Percentiles rank a stretch among this genome's conserved stretches.
Evolutionary conservation across 495 filamentous ascomycete species (phyloP).

Genomic region (Penicillium samsonianum): DNA sequence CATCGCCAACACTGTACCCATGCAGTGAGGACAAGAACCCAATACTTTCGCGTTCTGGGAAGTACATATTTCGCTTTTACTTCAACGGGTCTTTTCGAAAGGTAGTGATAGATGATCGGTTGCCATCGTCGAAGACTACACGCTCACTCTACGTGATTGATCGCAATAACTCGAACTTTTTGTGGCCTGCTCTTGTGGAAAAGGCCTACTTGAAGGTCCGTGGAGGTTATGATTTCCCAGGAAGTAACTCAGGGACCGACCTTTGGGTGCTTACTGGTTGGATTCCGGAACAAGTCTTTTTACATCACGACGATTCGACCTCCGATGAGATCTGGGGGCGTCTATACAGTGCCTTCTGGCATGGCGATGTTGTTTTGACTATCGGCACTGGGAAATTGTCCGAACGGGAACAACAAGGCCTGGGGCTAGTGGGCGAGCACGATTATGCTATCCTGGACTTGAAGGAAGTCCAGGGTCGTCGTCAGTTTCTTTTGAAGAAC

Average conservation of each 20-base stretch:
- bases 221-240: slow-evolving; percentile 96
- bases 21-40: slow-evolving; percentile 59
- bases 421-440: slow-evolving; percentile 86
- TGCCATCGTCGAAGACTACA: slow-evolving; percentile 73
- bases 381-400: slow-evolving; percentile 84
- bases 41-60: slow-evolving; percentile 69
- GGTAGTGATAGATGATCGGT: slow-evolving; percentile 87
- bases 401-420: slow-evolving; percentile 66
- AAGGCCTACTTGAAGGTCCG: slow-evolving; percentile 98
- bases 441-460: slow-evolving; percentile 91
- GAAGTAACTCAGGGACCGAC: slow-evolving; percentile 97
- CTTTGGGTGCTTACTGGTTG: slow-evolving; percentile 88
- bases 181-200: slow-evolving; percentile 94
- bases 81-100: slow-evolving; percentile 93
- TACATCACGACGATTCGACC: slow-evolving; percentile 81
- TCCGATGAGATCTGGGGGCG: slow-evolving; percentile 73
- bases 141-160: slow-evolving; percentile 86
- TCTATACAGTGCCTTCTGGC: slow-evolving; percentile 70
- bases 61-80: slow-evolving; percentile 87
- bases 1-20: slow-evolving; percentile 72
- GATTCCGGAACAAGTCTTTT: slow-evolving; percentile 94
- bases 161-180: slow-evolving; percentile 68
- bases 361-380: slow-evolving; percentile 83
- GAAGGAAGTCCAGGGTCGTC: slow-evolving; percentile 61
- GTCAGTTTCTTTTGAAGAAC: slow-evolving; percentile 84